Evolutionary conservation across 192 early-diverging fungal species (phyloP).

Genomic region (Linnemannia hyalina): DNA sequence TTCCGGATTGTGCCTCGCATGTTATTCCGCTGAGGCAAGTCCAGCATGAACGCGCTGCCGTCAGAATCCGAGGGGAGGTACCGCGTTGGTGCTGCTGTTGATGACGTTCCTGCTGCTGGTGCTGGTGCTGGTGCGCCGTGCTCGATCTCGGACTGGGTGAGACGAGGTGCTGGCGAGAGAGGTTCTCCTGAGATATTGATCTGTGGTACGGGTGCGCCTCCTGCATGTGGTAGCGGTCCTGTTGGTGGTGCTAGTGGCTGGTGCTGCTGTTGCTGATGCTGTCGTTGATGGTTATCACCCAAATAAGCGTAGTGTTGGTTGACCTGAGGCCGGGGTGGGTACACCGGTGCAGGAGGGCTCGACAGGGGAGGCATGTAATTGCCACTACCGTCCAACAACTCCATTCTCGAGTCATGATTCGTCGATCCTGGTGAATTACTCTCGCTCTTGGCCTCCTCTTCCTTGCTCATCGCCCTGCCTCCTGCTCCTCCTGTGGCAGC

Average conservation of each 20-base stretch:
- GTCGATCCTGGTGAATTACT: background rate
- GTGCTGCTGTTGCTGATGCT: background rate
- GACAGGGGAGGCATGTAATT: background rate
- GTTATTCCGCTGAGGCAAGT: constrained; percentile 17
- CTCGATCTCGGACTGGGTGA: background rate
- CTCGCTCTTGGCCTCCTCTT: background rate
- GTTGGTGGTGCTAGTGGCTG: background rate
- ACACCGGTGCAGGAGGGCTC: background rate
- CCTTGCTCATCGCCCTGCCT: background rate
- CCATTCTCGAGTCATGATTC: background rate
- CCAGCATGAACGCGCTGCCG: background rate
- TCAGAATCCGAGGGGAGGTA: constrained; percentile 8
- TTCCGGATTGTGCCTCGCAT: constrained; percentile 46
- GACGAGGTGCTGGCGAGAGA: background rate
- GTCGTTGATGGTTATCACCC: background rate
- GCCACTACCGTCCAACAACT: background rate
- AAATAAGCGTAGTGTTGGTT: constrained; percentile 10
- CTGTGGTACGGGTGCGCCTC: too few species aligned
- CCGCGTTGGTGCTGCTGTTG: background rate
- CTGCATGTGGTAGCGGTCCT: background rate
- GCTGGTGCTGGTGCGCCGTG: background rate
- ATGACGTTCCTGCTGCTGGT: background rate
- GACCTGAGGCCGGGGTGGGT: constrained; percentile 30
- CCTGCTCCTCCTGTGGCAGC: background rate
- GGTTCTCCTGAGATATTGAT: too few species aligned